phyloP scores from a whole-genome alignment of 768 basidiomycete genomes.

The Tremella mesenterica region DNA sequence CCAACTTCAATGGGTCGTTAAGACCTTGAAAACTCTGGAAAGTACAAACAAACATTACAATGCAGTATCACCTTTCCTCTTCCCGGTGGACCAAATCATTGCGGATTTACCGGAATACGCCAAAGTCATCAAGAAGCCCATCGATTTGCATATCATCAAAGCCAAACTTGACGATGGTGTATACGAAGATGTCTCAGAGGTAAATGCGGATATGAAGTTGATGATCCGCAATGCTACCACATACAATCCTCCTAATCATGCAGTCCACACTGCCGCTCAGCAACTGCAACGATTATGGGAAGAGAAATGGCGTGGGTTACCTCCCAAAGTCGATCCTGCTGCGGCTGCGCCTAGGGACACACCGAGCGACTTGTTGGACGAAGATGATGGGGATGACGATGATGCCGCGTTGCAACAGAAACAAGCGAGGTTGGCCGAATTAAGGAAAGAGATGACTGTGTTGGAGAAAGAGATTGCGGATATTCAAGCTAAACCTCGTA shows the following conservation, averaged over 20 bases:
- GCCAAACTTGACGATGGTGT: conserved; percentile 68
- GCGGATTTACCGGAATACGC: conserved; percentile 69
- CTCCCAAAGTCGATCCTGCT: conserved; percentile 48
- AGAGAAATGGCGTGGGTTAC: conserved; percentile 78
- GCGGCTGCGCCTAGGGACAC: conserved; percentile 49
- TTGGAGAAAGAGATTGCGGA: conserved; percentile 22
- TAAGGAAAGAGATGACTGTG: conserved; percentile 15
- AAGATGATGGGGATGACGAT: conserved; percentile 55
- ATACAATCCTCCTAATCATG: conserved; percentile 82
- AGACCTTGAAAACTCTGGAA: conserved; percentile 61
- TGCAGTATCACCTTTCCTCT: conserved; percentile 76
- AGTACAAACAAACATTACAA: conserved; percentile 66
- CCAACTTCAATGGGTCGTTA: conserved; percentile 74
- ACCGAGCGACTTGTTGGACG: conserved; percentile 60
- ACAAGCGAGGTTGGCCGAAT: conserved; percentile 2
- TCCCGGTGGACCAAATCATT: conserved; percentile 72
- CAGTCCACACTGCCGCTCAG: conserved; percentile 75
- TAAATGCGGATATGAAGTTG: conserved; percentile 83
- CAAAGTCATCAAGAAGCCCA: conserved; percentile 82
- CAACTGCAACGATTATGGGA: conserved; percentile 81
- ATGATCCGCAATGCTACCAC: conserved; percentile 89
- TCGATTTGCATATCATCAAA: conserved; percentile 86
- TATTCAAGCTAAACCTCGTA: conserved; percentile 10
- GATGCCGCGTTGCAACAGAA: conserved; percentile 17
- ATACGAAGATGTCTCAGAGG: conserved; percentile 68